Base-by-base conservation (phyloP, 2,329 filamentous ascomycete species). In the Zasmidium citrigriseum region DNA sequence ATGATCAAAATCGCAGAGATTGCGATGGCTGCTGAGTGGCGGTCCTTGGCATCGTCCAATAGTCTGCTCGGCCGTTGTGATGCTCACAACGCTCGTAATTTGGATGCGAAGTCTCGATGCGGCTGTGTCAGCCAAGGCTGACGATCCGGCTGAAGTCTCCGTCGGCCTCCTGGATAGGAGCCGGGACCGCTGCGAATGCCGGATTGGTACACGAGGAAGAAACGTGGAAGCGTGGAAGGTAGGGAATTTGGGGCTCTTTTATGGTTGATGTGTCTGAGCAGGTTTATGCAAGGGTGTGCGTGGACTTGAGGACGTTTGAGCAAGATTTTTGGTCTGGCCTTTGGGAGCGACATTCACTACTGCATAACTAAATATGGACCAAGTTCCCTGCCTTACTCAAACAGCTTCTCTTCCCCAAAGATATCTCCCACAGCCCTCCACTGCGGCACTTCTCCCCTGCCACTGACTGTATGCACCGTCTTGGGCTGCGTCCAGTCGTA, bases 401-500 rank as follows among this genome's bases (percentile, higher is more conserved):
- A 41, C 7, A 16, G 7, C 7, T n/a, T 41, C 18, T n/a, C 34
- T 4, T 41, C 34, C 34, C 46, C 53, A 23, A 55, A 49, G 20
- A 55, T 47, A 21, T 55, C 53, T 9, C 9, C n/a, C 10, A 49
- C 23, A 3, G 3, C 53, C 38, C 53, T 48, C 52, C 53, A 55
- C 9, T n/a, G 14, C 20, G 53, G 53, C 53, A 55, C 54, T 10
- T 16, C 11, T 11, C 24, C 54, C n/a, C 25, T 20, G 1, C 46
- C 54, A 10, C 27, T 44, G 10, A 47, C 12, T 2, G 29, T 48
- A 25, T 50, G 54, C n/a, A 55, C 48, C 18, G 54, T 29, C 14
- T 51, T 55, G 11, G 29, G 34, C 16, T 46, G 48, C 16, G 27
- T 38, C 54, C 48, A 52, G 27, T 53, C 48, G 38, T 58, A 51